Conservation (phyloP, 1,139 yeast species). For the Candida tetrigidarum region DNA sequence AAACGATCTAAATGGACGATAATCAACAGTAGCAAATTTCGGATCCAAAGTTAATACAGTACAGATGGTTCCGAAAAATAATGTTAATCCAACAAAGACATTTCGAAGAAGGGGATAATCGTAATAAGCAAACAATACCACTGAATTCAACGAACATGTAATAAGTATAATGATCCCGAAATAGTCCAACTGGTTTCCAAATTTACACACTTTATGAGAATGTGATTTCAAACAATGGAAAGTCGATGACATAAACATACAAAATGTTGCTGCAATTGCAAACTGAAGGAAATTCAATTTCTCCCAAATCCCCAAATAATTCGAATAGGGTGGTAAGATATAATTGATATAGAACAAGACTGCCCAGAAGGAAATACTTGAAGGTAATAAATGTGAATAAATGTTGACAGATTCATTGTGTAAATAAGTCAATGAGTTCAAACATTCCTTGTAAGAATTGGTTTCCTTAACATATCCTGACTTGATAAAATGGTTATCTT, state of each 20-base stretch:
- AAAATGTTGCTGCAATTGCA: constrained; percentile 47
- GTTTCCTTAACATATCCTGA: constrained; percentile 81
- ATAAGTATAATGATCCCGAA: constrained; percentile 83
- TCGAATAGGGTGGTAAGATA: constrained; percentile 42
- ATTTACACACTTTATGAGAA: constrained; percentile 58
- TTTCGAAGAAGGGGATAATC: constrained; percentile 49
- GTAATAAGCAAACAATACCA: constrained; percentile 67
- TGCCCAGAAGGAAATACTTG: constrained; percentile 39
- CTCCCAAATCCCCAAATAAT: constrained; percentile 47
- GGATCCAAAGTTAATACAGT: constrained; percentile 66
- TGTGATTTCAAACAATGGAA: constrained; percentile 83
- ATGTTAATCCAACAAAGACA: constrained; percentile 52
- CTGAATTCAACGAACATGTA: constrained; percentile 73
- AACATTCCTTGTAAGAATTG: constrained; percentile 51
- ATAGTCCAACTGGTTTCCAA: constrained; percentile 85
- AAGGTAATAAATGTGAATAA: constrained; percentile 79
- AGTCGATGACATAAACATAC: constrained; percentile 73
- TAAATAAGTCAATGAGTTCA: constrained; percentile 62
- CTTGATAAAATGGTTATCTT: constrained; percentile 77
- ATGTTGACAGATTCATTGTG: constrained; percentile 89
- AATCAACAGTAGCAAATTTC: constrained; percentile 65
- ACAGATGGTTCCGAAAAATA: constrained; percentile 63
- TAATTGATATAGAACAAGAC: constrained; percentile 29
- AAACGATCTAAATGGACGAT: constrained; percentile 77
- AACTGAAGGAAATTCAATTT: constrained; percentile 41